Evolutionary conservation across 2,329 filamentous ascomycete species (phyloP), one percentile per base, ranked within the genome.

Genomic region (Rugonectria rugulosa): DNA sequence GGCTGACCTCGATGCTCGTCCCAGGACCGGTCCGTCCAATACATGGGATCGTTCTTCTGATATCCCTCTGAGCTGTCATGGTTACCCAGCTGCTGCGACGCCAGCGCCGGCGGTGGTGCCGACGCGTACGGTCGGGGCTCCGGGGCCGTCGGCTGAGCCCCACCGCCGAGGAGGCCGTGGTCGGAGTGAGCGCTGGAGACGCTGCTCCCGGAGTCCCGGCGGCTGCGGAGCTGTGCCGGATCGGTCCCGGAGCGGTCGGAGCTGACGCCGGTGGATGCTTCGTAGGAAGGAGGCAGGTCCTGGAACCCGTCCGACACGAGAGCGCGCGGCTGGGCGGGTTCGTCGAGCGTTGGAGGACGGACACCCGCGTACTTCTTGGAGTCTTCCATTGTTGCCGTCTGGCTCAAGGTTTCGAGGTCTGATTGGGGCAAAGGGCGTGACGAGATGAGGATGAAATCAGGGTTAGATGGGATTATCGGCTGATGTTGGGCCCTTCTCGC

Each of bases 211-310:
- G 29, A 31, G 38, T 41, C 50, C 17, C 24, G 45, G 40, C n/a
- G 12, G 29, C 14, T 34, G 21, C 15, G 47, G 21, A 6, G 21
- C n/a, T 34, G 17, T n/a, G 41, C 9, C n/a, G 46, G 34, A 20
- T 32, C 15, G 34, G 36, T 20, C 11, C 14, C 29, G 21, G 15
- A 15, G 15, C 6, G 10, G 10, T 9, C 17, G 21, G 52, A 31
- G 32, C 17, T 27, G 34, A 15, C 38, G 19, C 29, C 27, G 14
- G 53, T 46, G 34, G 53, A 56, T 7, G 46, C 53, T 32, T 56
- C 53, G 36, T 56, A 56, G 14, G 53, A 46, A 21, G 53, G 53
- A 23, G 53, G 53, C 21, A 24, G 32, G 40, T 56, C 53, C 10
- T 55, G 38, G 34, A 50, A 45, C 19, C 40, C 53, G 27, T 50